Percentiles rank a stretch among this genome's conserved stretches.
phyloP scores from a whole-genome alignment of 73 alveolate genomes.

The Paramecium bursaria region DNA sequence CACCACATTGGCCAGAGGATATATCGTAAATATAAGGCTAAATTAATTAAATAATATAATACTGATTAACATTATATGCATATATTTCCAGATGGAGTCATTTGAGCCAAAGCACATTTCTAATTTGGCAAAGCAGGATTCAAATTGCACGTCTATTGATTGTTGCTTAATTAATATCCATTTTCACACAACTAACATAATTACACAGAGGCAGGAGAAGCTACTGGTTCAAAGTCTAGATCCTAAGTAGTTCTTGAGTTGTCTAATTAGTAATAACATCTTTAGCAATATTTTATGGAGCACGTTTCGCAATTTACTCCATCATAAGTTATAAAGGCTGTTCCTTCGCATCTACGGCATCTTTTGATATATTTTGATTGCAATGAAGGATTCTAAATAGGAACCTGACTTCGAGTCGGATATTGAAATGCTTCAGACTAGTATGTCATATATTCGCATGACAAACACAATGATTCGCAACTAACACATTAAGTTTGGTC shows the following conservation, averaged over 20 bases:
- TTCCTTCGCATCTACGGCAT: conserved; percentile 5
- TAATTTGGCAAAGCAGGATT: neutral
- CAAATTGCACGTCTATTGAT: neutral
- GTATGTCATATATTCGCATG: conserved; percentile 24
- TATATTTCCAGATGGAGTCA: conserved; percentile 3
- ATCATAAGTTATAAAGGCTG: conserved; percentile 5
- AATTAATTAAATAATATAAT: neutral
- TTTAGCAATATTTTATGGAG: neutral
- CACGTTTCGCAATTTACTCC: conserved; percentile 27
- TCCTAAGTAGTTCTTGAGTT: conserved; percentile 2
- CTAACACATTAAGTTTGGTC: neutral
- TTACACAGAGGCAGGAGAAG: neutral
- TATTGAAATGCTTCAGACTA: neutral
- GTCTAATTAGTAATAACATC: conserved; percentile 16
- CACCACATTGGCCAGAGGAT: neutral
- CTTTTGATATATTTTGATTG: conserved; percentile 11
- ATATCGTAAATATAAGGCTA: neutral
- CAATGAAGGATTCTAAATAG: neutral
- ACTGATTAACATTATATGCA: neutral
- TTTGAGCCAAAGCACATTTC: neutral
- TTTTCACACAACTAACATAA: neutral
- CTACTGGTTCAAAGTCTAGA: conserved; percentile 19
- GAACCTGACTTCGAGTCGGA: conserved; percentile 2
- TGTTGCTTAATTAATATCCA: conserved; percentile 14
- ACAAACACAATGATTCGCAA: neutral